phyloP scores from a whole-genome alignment of 148 eudicot genomes.

The Rhododendron kiyosumense region DNA sequence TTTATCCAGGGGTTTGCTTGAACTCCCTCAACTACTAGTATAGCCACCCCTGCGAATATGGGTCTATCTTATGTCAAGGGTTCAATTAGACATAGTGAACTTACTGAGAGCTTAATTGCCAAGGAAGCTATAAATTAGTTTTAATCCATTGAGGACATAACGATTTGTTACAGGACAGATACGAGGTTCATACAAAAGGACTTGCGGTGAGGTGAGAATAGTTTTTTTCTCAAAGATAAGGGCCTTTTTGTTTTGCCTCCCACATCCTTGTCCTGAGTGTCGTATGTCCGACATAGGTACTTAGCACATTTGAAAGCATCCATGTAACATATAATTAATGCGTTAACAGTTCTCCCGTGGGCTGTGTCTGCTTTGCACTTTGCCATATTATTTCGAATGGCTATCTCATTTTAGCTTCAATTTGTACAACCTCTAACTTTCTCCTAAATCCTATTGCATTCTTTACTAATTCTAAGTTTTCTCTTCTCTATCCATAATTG shows the following conservation, averaged over 20 bases:
- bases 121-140: neutral
- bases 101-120: neutral
- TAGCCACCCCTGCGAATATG: too few relatives aligned
- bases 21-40: too few relatives aligned
- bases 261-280: neutral
- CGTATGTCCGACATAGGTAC: neutral
- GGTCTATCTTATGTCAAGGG: neutral
- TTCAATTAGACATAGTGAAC: neutral
- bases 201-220: neutral
- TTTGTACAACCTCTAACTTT: neutral
- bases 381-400: neutral
- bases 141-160: neutral
- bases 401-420: neutral
- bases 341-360: neutral
- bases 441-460: neutral
- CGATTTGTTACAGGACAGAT: neutral
- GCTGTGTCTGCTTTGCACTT: neutral
- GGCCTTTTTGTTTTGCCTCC: neutral
- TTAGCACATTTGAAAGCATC: too few relatives aligned
- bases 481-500: neutral
- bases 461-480: neutral
- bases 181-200: neutral
- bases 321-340: neutral
- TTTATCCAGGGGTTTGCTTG: too few relatives aligned
- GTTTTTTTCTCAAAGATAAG: neutral